Conservation (phyloP, 2,329 filamentous ascomycete genomes). For the Blumeriella jaapii region DNA sequence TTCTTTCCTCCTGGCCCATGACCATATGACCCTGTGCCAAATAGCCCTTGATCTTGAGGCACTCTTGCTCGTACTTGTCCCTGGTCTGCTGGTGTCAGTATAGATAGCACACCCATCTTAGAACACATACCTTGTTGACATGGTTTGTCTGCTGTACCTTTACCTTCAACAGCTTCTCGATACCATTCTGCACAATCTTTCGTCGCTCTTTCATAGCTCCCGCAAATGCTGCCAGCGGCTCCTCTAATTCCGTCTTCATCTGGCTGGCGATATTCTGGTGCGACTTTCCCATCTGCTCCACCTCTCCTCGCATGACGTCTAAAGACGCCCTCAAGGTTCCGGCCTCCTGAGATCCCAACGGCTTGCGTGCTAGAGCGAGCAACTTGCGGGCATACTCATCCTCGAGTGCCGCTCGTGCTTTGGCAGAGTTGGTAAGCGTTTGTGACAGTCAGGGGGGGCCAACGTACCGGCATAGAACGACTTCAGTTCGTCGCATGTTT, state of each 20-base stretch:
- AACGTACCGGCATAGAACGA: conserved; percentile 71
- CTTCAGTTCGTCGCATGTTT: conserved; percentile 86
- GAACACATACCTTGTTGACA: conserved; percentile 69
- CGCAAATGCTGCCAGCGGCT: conserved; percentile 81
- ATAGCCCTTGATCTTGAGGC: conserved; percentile 96
- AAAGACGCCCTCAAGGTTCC: conserved; percentile 76
- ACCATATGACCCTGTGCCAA: conserved; percentile 99
- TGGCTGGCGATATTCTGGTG: conserved; percentile 82
- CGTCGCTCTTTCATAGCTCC: conserved; percentile 92
- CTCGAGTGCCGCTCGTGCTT: conserved; percentile 84
- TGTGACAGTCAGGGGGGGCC: conserved; percentile 3
- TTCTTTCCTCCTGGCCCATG: conserved; percentile 97
- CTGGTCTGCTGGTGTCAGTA: conserved; percentile 46
- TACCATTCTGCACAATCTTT: conserved; percentile 89
- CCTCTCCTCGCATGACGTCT: conserved; percentile 77
- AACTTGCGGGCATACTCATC: conserved; percentile 93
- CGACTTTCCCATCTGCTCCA: conserved; percentile 88
- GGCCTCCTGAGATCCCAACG: conserved; percentile 76
- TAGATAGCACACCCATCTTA: conserved; percentile 10
- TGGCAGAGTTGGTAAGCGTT: neutral
- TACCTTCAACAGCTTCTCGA: conserved; percentile 86
- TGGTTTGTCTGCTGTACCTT: conserved; percentile 84
- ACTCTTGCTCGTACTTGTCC: conserved; percentile 95
- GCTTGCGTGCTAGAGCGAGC: conserved; percentile 72
- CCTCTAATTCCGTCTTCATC: conserved; percentile 94